Conservation (phyloP, 306 rosid species). For the Citrullus colocynthis region DNA sequence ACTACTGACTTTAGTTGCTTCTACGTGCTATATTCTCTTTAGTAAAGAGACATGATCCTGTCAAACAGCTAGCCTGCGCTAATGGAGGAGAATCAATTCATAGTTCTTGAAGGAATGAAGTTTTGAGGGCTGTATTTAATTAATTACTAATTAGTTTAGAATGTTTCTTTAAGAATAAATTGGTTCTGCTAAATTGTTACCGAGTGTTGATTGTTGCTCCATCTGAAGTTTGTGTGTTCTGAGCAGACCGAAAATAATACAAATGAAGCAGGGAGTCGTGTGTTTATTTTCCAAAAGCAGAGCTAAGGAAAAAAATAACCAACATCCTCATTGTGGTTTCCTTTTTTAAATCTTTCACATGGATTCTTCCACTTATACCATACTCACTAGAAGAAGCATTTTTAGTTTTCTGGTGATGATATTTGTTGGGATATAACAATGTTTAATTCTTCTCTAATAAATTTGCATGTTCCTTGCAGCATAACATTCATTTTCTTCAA, state of each 20-base stretch:
- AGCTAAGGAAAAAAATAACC: not conserved
- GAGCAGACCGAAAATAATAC: not conserved
- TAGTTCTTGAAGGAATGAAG: not conserved
- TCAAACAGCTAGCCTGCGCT: no score
- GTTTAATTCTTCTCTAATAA: not conserved
- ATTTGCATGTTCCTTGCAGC: constrained; percentile 42
- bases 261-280: not conserved
- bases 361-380: not conserved
- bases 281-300: not conserved
- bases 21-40: no score
- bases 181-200: not conserved
- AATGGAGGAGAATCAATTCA: not conserved
- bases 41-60: no score
- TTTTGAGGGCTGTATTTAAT: not conserved
- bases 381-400: not conserved
- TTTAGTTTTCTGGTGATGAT: not conserved
- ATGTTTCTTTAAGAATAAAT: not conserved
- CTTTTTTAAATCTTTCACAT: not conserved
- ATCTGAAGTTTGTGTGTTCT: not conserved
- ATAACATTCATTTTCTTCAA: constrained; percentile 92
- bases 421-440: not conserved
- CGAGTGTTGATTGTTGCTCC: not conserved
- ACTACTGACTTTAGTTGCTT: no score
- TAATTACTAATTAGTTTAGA: not conserved
- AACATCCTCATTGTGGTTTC: not conserved